These are phyloP conservation scores for Apophysomyces ossiformis DNA, from an alignment of 371 early-diverging fungal genomes.

Conservation along the genomic window DNA sequence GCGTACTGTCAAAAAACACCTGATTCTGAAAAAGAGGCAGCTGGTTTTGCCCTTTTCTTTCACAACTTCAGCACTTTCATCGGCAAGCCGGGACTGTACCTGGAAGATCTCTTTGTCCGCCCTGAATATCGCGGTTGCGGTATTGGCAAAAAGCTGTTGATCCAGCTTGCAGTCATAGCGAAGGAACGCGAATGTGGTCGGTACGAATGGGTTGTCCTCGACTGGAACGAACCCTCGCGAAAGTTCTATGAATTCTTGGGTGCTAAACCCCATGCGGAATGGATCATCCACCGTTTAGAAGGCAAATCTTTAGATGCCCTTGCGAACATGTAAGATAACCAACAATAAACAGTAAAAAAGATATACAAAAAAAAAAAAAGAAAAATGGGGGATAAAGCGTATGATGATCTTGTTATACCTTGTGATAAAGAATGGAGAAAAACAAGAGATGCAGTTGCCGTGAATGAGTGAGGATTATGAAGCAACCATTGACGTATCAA, in stretches of 20 bases:
- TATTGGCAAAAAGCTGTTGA: slow-evolving; percentile 73
- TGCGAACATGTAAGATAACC: slow-evolving; percentile 39
- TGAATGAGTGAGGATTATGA: too few species aligned
- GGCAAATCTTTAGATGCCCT: slow-evolving; percentile 61
- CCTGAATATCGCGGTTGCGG: slow-evolving; percentile 71
- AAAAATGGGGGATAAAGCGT: too few species aligned
- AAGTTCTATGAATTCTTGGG: slow-evolving; percentile 64
- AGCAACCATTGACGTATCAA: too few species aligned
- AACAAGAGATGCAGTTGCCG: too few species aligned
- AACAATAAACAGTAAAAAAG: too few species aligned
- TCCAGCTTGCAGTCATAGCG: slow-evolving; percentile 70
- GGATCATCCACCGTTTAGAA: slow-evolving; percentile 72
- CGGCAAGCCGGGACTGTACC: slow-evolving; percentile 78
- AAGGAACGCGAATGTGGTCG: slow-evolving; percentile 70
- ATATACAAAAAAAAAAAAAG: too few species aligned
- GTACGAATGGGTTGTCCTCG: slow-evolving; percentile 81
- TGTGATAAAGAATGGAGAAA: too few species aligned
- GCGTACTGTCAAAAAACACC: slow-evolving; percentile 52
- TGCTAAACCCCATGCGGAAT: slow-evolving; percentile 65
- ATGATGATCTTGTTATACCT: too few species aligned
- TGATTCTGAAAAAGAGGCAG: slow-evolving; percentile 46
- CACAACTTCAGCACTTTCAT: slow-evolving; percentile 82
- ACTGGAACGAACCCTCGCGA: slow-evolving; percentile 75
- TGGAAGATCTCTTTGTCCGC: slow-evolving; percentile 82
- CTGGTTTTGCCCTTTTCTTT: slow-evolving; percentile 83